Conservation (phyloP, 2,329 filamentous ascomycete species). For the Cladosporium sp. region DNA sequence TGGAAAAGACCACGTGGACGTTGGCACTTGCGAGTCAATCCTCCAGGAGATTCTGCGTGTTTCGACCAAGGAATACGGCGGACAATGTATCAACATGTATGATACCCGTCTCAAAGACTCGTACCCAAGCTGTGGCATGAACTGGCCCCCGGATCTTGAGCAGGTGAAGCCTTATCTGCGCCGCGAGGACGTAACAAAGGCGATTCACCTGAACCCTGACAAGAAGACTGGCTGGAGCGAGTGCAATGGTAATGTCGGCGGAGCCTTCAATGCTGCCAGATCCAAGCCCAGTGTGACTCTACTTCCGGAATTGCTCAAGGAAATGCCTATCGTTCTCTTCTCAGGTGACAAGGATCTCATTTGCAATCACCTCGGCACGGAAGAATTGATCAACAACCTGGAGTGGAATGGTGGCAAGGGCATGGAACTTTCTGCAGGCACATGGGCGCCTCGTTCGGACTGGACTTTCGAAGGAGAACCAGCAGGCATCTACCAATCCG, state of each 20-base stretch:
- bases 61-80: slow-evolving; percentile 48
- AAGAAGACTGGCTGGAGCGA: slow-evolving; percentile 89
- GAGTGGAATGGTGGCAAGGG: slow-evolving; percentile 88
- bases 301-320: slow-evolving; percentile 71
- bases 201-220: slow-evolving; percentile 75
- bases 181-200: slow-evolving; percentile 69
- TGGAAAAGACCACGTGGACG: slow-evolving; percentile 61
- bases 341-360: slow-evolving; percentile 92
- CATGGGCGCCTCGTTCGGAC: slow-evolving; percentile 84
- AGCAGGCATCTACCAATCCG: slow-evolving; percentile 90
- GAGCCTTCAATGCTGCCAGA: slow-evolving; percentile 64
- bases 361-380: slow-evolving; percentile 94
- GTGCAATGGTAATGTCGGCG: slow-evolving; percentile 75
- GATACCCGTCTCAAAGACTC: slow-evolving; percentile 80
- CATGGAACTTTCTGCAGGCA: slow-evolving; percentile 81
- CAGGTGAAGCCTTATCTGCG: slow-evolving; percentile 80
- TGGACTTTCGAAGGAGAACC: slow-evolving; percentile 90
- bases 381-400: slow-evolving; percentile 84
- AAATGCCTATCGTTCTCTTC: slow-evolving; percentile 80
- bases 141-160: slow-evolving; percentile 87
- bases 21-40: slow-evolving; percentile 68
- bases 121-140: slow-evolving; percentile 88
- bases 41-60: slow-evolving; percentile 66
- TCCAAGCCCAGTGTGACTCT: slow-evolving; percentile 70
- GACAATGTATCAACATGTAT: slow-evolving; percentile 89